Base-by-base conservation (phyloP, 176 grass and related monocot species). In the Zoysia japonica region DNA sequence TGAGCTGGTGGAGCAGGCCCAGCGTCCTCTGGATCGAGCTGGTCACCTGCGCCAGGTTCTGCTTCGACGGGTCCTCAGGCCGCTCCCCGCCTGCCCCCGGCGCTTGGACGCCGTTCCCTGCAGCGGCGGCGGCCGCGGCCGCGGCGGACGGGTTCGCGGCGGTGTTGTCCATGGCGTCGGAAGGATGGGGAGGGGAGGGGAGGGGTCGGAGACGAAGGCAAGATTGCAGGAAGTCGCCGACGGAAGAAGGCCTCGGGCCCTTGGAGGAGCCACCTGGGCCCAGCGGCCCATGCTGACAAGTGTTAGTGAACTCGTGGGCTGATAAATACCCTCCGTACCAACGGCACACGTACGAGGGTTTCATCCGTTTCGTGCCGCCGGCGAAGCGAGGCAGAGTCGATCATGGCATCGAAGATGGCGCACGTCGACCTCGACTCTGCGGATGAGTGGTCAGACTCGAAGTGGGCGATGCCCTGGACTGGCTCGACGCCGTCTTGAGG, bases 11-110 rank as follows among this genome's bases (percentile, higher is more conserved):
- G 63, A 99, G 92, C 42, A 93, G 82, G 40, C 92, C 96, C 70
- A 99, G 86, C 53, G 90, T 95, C 85, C 86, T 95, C 88, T 99
- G 92, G 69, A 96, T 86, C 78, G 96, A 99, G 52, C 77, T 82
- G 43, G 85, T 99, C 17, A 99, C 90, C 84, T 89, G 90, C 47
- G 74, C 76, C 48, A 93, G 86, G 76, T 93, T 93, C 88, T 91
- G 88, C 84, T 86, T 95, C 57, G 88, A 75, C 39, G 91, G 82
- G 68, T 99, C 96, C 70, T 86, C 82, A 0, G 79, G 56, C 3
- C 46, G 41, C 45, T 79, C 70, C 46, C 82, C 83, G 7, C 46
- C 80, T 0, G 69, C 61, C 6, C 62, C 65, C 1, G 77, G 45
- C n/a, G 80, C 83, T 16, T 88, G 80, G 39, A 85, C 46, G 9